A percentile compares a stretch with the other conserved stretches of the same genome.
Evolutionary conservation across 352 stramenopile species (phyloP).

Genomic region (Globisporangium spinosum): DNA sequence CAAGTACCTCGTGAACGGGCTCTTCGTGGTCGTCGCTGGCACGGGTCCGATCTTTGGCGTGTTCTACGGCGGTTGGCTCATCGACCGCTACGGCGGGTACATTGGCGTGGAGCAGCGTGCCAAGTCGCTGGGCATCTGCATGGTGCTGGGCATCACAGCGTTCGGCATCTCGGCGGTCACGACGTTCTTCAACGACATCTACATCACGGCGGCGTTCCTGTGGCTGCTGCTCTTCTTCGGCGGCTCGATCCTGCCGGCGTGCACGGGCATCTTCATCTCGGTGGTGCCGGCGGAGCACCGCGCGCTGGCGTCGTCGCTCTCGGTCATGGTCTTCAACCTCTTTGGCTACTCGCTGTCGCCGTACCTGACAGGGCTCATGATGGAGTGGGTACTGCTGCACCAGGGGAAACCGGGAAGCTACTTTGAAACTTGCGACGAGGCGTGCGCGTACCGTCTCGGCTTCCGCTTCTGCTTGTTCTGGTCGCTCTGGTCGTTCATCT

Average conservation of each 20-base stretch:
- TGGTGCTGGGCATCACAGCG: slow-evolving; percentile 63
- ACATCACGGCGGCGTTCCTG: slow-evolving; percentile 65
- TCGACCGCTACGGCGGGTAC: slow-evolving; percentile 76
- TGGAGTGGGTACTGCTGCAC: slow-evolving; percentile 74
- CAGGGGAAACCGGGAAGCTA: slow-evolving; percentile 56
- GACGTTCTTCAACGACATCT: slow-evolving; percentile 80
- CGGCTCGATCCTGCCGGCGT: slow-evolving; percentile 73
- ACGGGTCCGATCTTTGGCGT: slow-evolving; percentile 80
- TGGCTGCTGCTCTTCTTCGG: slow-evolving; percentile 85
- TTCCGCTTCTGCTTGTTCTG: slow-evolving; percentile 83
- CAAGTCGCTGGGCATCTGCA: slow-evolving; percentile 73
- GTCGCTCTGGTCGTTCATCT: slow-evolving; percentile 77
- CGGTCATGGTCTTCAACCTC: slow-evolving; percentile 83
- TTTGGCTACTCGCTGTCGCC: slow-evolving; percentile 76
- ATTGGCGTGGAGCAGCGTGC: slow-evolving; percentile 70
- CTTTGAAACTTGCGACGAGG: slow-evolving; percentile 74
- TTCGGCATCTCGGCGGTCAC: slow-evolving; percentile 63
- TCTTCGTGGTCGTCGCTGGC: slow-evolving; percentile 78
- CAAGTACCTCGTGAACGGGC: slow-evolving; percentile 80
- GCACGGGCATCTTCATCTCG: slow-evolving; percentile 84
- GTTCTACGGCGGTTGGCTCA: slow-evolving; percentile 78
- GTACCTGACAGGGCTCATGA: slow-evolving; percentile 73
- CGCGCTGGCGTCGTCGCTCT: slow-evolving; percentile 73
- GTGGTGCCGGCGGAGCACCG: slow-evolving; percentile 71
- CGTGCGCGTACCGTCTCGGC: slow-evolving; percentile 72